Base-by-base conservation (phyloP, 495 filamentous ascomycete genomes). In the Thermothielavioides terrestris region DNA sequence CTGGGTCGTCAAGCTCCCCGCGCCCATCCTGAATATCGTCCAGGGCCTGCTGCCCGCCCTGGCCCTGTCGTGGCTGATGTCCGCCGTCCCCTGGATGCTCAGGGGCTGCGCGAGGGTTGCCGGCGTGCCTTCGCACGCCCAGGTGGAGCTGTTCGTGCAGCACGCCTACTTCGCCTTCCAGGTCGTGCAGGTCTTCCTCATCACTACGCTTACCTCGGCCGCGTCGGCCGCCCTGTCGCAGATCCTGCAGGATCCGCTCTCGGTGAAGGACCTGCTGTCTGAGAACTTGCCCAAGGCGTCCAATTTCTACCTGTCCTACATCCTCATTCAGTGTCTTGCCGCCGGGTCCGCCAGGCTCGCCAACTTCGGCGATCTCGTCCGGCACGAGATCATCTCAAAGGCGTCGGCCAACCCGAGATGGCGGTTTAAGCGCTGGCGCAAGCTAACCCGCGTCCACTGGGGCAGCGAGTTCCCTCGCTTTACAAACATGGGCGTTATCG, bases 231-330 rank as follows among this genome's bases (percentile, higher is more conserved):
- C 81, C 26, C 71, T 84, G 10, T 56, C 62, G 6, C 31, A 73
- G 2, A 81, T 90, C 53, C 71, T 86, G 20, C 37, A 77, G 1
- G 46, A 92, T 7, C 89, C 89, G 9, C 57, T 69, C 0, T 68
- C 61, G 5, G 77, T 78, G 17, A 68, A 81, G 9, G 72, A 64
- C 15, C 54, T 94, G 41, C 75, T 95, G 12, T 84, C 90, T 1
- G 59, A 72, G 35, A 84, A 86, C 47, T 68, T 95, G 4, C 89
- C 89, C 2, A 79, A 75, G 48, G 86, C 89, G 0, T 86, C 86
- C 50, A 95, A 89, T 63, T 94, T 94, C 64, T 95, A 92, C 66
- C 77, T 95, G 37, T 85, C 85, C 0, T 95, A 91, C 64, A 88
- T 95, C 59, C 76, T 94, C 46, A 69, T 95, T 12, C 88, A 94